Evolutionary conservation across 2,329 filamentous ascomycete genomes (phyloP).

Genomic region (Venturia nashicola): DNA sequence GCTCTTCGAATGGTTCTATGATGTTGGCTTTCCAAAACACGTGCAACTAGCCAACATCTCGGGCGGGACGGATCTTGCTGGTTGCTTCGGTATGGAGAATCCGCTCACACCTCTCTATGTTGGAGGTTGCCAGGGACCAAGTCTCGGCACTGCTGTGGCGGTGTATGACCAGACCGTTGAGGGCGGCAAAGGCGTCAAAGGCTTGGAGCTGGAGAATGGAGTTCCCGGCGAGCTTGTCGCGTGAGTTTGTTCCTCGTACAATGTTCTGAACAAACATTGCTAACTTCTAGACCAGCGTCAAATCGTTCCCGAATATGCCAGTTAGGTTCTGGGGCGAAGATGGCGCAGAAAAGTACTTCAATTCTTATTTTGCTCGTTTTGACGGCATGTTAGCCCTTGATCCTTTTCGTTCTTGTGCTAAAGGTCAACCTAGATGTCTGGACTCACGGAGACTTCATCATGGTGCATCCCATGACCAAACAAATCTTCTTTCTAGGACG

Average conservation of each 20-base stretch:
- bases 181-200: slow-evolving; percentile 30
- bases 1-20: slow-evolving; percentile 71
- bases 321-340: slow-evolving; percentile 35
- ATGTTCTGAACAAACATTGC: neutral
- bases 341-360: slow-evolving; percentile 30
- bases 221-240: slow-evolving; percentile 65
- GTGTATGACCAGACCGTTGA: slow-evolving; percentile 46
- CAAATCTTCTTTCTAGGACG: slow-evolving; percentile 56
- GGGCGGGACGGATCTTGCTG: slow-evolving; percentile 67
- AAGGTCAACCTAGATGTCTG: slow-evolving; percentile 41
- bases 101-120: slow-evolving; percentile 54
- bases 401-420: neutral
- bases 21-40: slow-evolving; percentile 53
- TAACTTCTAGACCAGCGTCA: slow-evolving; percentile 23
- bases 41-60: slow-evolving; percentile 63
- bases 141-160: slow-evolving; percentile 40
- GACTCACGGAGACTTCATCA: slow-evolving; percentile 75
- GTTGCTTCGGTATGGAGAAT: slow-evolving; percentile 51
- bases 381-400: slow-evolving; percentile 15
- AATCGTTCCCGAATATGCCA: slow-evolving; percentile 65
- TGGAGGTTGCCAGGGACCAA: slow-evolving; percentile 43
- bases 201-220: slow-evolving; percentile 45
- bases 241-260: slow-evolving; percentile 10
- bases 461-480: slow-evolving; percentile 54
- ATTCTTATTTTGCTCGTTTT: slow-evolving; percentile 34